These are phyloP conservation scores for Penicillium cataractarum DNA, from an alignment of 495 filamentous ascomycete genomes.

Conservation along the genomic window DNA sequence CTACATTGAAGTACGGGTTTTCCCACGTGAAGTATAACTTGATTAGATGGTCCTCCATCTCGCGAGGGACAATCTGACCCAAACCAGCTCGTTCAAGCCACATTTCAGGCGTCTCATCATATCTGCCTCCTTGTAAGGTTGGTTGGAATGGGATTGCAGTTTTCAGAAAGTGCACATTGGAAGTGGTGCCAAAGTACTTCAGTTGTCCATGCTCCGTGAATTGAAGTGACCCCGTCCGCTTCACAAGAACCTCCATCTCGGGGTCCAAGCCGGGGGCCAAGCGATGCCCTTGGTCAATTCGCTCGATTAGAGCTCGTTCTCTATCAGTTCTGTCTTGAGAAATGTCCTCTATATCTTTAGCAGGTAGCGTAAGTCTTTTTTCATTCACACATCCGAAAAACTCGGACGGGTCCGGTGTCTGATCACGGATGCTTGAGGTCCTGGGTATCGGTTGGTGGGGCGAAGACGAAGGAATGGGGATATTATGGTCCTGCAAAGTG, in stretches of 20 bases:
- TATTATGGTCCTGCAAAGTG: background rate
- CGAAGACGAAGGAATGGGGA: background rate
- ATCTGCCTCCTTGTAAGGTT: background rate
- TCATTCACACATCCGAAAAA: background rate
- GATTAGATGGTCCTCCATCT: conserved; percentile 26
- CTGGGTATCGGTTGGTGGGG: background rate
- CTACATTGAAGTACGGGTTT: conserved; percentile 28
- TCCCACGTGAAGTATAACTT: conserved; percentile 36
- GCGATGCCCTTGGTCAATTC: background rate
- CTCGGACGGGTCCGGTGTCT: background rate
- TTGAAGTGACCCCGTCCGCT: conserved; percentile 25
- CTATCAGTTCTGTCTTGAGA: background rate
- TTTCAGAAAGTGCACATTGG: conserved; percentile 24
- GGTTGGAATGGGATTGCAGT: conserved; percentile 5
- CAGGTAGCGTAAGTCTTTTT: background rate
- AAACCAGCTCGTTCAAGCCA: conserved; percentile 20
- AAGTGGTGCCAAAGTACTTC: conserved; percentile 26
- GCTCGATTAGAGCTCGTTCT: background rate
- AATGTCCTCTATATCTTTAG: background rate
- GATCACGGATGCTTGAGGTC: background rate
- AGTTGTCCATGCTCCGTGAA: conserved; percentile 31
- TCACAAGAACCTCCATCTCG: conserved; percentile 15
- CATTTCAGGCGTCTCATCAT: conserved; percentile 2
- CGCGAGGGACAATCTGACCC: conserved; percentile 6
- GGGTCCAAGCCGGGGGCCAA: conserved; percentile 10